These are phyloP conservation scores for Jatropha curcas DNA, from an alignment of 345 rosid species.

Conservation along the genomic window DNA sequence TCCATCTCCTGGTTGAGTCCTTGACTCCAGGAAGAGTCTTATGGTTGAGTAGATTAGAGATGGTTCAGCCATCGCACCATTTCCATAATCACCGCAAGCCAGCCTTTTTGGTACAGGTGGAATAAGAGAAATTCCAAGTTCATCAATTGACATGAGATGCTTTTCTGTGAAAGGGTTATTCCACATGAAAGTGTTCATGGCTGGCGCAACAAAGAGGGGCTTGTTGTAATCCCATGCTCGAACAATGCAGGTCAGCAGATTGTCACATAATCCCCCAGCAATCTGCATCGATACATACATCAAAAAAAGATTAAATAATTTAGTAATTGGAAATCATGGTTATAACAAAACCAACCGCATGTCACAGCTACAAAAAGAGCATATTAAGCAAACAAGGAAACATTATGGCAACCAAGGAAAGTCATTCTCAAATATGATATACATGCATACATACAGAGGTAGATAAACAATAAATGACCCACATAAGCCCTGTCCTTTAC, in stretches of 20 bases:
- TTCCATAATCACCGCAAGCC: conserved; percentile 89
- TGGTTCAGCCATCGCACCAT: conserved; percentile 95
- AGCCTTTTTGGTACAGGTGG: conserved; percentile 80
- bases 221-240: conserved; percentile 94
- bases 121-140: conserved; percentile 81
- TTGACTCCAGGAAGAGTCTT: conserved; percentile 66
- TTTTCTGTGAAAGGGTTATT: conserved; percentile 83
- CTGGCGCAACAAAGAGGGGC: conserved; percentile 78
- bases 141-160: conserved; percentile 78
- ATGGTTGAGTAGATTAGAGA: conserved; percentile 74
- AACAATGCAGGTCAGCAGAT: conserved; percentile 78
- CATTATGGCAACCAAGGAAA: background rate
- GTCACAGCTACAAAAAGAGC: background rate
- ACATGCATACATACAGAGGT: background rate
- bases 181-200: conserved; percentile 96
- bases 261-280: conserved; percentile 93
- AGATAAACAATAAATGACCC: background rate
- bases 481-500: background rate
- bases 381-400: background rate
- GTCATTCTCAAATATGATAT: background rate
- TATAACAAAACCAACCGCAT: too few species aligned
- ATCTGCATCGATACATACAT: conserved; percentile 46
- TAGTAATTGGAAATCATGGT: too few species aligned
- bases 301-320: background rate
- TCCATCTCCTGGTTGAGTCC: conserved; percentile 34